Evolutionary conservation across 305 asterid genomes (phyloP).

Genomic region (Ilex paraguariensis): DNA sequence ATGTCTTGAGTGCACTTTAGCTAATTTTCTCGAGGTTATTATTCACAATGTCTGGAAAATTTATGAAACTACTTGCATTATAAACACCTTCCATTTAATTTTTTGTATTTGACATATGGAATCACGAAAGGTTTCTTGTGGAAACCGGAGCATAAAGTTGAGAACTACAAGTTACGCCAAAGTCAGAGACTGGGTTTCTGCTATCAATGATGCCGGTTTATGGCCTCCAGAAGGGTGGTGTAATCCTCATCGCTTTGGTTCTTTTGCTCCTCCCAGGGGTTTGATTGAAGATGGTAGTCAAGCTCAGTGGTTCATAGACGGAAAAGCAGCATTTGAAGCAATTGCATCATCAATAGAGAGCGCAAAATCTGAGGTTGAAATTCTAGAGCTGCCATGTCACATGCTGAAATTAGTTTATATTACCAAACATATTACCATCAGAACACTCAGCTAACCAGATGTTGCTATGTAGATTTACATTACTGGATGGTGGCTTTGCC

Average conservation of each 20-base stretch:
- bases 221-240: constrained; percentile 74
- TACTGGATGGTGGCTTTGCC: constrained; percentile 99
- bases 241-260: constrained; percentile 73
- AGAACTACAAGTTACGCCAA: constrained; percentile 64
- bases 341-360: constrained; percentile 77
- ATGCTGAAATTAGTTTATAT: constrained; percentile 5
- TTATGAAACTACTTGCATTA: background rate
- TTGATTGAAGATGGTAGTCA: constrained; percentile 73
- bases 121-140: constrained; percentile 53
- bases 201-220: constrained; percentile 61
- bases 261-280: constrained; percentile 91
- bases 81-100: background rate
- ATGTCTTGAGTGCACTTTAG: no score
- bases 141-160: constrained; percentile 52
- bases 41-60: background rate
- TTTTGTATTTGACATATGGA: no score
- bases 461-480: constrained; percentile 63
- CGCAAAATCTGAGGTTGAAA: constrained; percentile 80
- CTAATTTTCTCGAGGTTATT: no score
- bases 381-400: constrained; percentile 10
- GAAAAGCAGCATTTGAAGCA: constrained; percentile 87
- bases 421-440: background rate
- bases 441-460: constrained; percentile 16
- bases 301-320: constrained; percentile 97
- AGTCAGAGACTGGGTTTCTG: constrained; percentile 69